These are phyloP conservation scores for Malassezia pachydermatis DNA, from an alignment of 1,284 basidiomycete genomes.

Conservation along the genomic window DNA sequence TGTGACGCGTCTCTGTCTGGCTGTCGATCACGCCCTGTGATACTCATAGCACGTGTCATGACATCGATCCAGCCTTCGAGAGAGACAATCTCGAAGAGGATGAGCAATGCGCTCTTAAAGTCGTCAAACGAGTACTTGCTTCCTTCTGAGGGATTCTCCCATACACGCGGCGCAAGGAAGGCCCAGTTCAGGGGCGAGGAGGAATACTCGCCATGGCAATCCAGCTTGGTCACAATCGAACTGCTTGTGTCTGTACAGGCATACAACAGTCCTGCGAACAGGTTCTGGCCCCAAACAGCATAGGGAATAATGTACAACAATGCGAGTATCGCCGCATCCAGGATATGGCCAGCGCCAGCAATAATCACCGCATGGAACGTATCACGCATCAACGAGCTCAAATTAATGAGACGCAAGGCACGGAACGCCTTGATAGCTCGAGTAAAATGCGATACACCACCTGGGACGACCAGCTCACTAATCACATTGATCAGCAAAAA, in stretches of 20 bases:
- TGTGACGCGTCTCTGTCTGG: constrained; percentile 35
- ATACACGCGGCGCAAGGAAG: constrained; percentile 71
- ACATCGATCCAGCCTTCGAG: constrained; percentile 90
- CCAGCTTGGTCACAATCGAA: constrained; percentile 54
- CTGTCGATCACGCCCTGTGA: constrained; percentile 55
- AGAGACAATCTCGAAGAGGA: constrained; percentile 92
- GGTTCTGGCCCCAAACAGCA: constrained; percentile 91
- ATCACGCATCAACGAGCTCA: constrained; percentile 58
- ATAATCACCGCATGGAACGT: constrained; percentile 88
- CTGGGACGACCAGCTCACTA: constrained; percentile 66
- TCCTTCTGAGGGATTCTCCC: constrained; percentile 74
- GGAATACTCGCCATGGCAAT: constrained; percentile 69
- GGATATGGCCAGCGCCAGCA: constrained; percentile 70
- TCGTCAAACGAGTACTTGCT: constrained; percentile 84
- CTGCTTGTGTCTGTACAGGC: constrained; percentile 64
- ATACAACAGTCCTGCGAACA: constrained; percentile 77
- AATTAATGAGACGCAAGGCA: constrained; percentile 78
- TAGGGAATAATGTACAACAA: constrained; percentile 89
- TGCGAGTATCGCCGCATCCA: constrained; percentile 85
- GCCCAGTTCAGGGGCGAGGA: constrained; percentile 53
- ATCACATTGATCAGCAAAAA: constrained; percentile 73
- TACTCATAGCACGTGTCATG: constrained; percentile 69
- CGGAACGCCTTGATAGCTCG: constrained; percentile 79
- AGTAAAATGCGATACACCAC: constrained; percentile 65
- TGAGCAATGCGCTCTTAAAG: constrained; percentile 73